Evolutionary conservation across 371 early-diverging fungal genomes (phyloP), one percentile per base, ranked within the genome.

Genomic region (Mortierella sp.): DNA sequence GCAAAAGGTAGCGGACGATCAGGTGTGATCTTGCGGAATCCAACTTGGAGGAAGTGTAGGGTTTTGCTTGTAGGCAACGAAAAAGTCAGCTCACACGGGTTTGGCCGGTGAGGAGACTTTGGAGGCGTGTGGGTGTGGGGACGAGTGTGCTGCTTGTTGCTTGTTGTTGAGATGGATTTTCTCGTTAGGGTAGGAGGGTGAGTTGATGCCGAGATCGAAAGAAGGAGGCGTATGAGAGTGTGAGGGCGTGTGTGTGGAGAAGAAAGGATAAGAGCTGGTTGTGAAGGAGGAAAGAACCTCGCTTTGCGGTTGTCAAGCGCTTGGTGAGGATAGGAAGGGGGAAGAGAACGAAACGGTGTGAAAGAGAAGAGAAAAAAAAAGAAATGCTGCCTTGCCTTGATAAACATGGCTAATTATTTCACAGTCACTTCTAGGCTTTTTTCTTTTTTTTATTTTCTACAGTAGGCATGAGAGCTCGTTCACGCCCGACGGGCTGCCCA

Each of bases 401-500:
- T 37, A 48, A 74, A 41, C 41, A 52, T 9, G 19, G 10, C 1
- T 5, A 16, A 22, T 58, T 31, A 34, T 58, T 58, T 58, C 61
- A 58, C 74, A 55, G 58, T 65, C 74, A 69, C 68, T 19, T 41
- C 11, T 5, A 50, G 44, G 37, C n/a, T 26, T 61, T 52, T 63
- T 58, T 64, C 64, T 68, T 26, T 10, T 44, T 52, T 29, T 39
- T 52, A 19, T 41, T n/a, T n/a, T n/a, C n/a, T n/a, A n/a, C n/a
- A n/a, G n/a, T n/a, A n/a, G n/a, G n/a, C n/a, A n/a, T n/a, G n/a
- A n/a, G n/a, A n/a, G n/a, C n/a, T n/a, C n/a, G n/a, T n/a, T n/a
- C n/a, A 26, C 11, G 64, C 58, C 50, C 71, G 73, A n/a, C 72
- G 48, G 10, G 72, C 47, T 26, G 76, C 91, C 93, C 92, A 92